Evolutionary conservation across 768 basidiomycete species (phyloP).

Genomic region (Lyophyllum shimeji): DNA sequence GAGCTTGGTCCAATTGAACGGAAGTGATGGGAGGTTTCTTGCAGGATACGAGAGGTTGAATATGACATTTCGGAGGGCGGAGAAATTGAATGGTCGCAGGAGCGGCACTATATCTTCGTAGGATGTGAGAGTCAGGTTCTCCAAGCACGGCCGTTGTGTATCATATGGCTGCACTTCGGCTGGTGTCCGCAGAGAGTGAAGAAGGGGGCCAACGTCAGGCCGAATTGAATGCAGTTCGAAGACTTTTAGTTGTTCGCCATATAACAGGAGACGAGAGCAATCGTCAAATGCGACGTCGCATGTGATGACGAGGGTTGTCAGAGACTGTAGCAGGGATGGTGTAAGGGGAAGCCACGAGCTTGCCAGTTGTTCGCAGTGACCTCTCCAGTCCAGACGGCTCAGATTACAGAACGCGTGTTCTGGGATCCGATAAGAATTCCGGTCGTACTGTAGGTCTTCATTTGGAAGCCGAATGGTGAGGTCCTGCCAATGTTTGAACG

Average conservation of each 20-base stretch:
- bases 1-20: not conserved
- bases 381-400: slow-evolving; percentile 6
- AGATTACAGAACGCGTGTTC: not conserved
- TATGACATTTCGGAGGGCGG: not conserved
- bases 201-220: not conserved
- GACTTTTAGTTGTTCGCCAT: not conserved
- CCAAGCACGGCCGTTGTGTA: not conserved
- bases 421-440: not conserved
- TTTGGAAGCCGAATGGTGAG: not conserved
- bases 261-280: not conserved
- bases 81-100: not conserved
- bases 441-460: not conserved
- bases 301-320: slow-evolving; percentile 3
- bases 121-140: not conserved
- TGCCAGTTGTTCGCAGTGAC: slow-evolving; percentile 4
- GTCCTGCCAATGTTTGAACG: not conserved
- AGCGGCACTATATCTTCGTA: not conserved
- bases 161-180: not conserved
- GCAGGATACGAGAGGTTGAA: not conserved
- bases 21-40: not conserved
- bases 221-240: not conserved
- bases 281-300: not conserved
- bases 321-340: not conserved
- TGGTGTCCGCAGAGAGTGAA: not conserved
- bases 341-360: slow-evolving; percentile 12